Conservation (phyloP, 805 yeast genomes). For the Saccharomycopsis fermentans region DNA sequence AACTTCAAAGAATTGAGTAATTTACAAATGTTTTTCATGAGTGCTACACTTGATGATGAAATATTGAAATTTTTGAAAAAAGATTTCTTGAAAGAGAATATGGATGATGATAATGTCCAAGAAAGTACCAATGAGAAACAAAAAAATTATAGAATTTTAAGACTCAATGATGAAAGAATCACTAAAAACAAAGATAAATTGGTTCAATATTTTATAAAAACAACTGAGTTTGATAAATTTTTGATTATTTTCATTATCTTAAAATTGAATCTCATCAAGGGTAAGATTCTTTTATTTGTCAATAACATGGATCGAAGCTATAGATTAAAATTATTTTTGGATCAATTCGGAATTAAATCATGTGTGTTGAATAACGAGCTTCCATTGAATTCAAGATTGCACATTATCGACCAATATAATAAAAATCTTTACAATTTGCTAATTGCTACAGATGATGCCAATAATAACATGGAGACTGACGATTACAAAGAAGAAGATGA, state of each 20-base stretch:
- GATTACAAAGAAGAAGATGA: slow-evolving; percentile 20
- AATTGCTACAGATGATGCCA: slow-evolving; percentile 91
- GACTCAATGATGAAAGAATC: slow-evolving; percentile 61
- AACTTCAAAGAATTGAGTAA: slow-evolving; percentile 26
- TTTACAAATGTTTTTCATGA: slow-evolving; percentile 89
- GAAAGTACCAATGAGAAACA: slow-evolving; percentile 43
- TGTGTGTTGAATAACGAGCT: slow-evolving; percentile 87
- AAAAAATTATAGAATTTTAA: slow-evolving; percentile 51
- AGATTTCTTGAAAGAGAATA: slow-evolving; percentile 74
- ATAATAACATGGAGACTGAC: slow-evolving; percentile 22
- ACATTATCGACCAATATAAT: slow-evolving; percentile 91
- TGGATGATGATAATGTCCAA: slow-evolving; percentile 67
- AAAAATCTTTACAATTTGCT: slow-evolving; percentile 75
- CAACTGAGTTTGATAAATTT: slow-evolving; percentile 86
- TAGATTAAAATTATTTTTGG: slow-evolving; percentile 78
- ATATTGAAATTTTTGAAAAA: slow-evolving; percentile 57
- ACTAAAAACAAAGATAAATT: slow-evolving; percentile 46
- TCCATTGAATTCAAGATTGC: slow-evolving; percentile 86
- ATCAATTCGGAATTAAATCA: slow-evolving; percentile 86
- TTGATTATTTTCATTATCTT: slow-evolving; percentile 83
- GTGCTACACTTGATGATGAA: slow-evolving; percentile 89
- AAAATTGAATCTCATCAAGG: slow-evolving; percentile 79
- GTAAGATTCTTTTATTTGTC: slow-evolving; percentile 84
- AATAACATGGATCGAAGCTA: slow-evolving; percentile 94
- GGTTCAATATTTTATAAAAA: slow-evolving; percentile 77